These are phyloP conservation scores for Orobanche coerulescens DNA, from an alignment of 257 asterid genomes.

Conservation along the genomic window DNA sequence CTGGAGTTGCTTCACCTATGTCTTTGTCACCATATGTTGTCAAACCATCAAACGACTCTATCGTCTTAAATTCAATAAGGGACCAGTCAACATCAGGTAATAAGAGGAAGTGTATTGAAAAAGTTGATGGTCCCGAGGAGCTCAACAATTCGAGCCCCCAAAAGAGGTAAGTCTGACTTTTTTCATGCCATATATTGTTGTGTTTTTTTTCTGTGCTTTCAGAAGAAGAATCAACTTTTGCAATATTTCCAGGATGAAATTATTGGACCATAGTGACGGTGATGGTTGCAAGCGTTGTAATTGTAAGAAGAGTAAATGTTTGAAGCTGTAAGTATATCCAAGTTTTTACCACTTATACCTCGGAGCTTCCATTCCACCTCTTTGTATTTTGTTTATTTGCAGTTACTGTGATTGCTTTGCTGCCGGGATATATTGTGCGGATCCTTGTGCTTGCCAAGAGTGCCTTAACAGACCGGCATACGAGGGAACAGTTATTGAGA, in stretches of 20 bases:
- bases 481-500: conserved; percentile 43
- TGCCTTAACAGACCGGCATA: conserved; percentile 58
- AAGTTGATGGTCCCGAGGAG: conserved; percentile 27
- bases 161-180: conserved; percentile 41
- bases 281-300: conserved; percentile 62
- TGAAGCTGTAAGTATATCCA: conserved; percentile 58
- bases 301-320: conserved; percentile 63
- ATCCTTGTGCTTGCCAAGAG: conserved; percentile 58
- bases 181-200: not conserved
- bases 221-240: conserved; percentile 17
- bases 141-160: conserved; percentile 28
- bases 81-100: conserved; percentile 21
- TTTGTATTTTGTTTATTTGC: conserved; percentile 26
- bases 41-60: not conserved
- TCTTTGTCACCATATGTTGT: not conserved
- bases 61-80: conserved; percentile 6
- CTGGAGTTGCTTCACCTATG: conserved; percentile 8
- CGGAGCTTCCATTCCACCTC: conserved; percentile 13
- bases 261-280: conserved; percentile 27
- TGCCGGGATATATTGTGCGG: conserved; percentile 58
- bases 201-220: conserved; percentile 10
- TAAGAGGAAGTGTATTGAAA: conserved; percentile 35
- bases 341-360: conserved; percentile 13
- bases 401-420: conserved; percentile 82
- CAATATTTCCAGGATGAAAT: conserved; percentile 39